phyloP scores from a whole-genome alignment of 805 yeast genomes.

The Zygosaccharomyces gambellarensis region DNA sequence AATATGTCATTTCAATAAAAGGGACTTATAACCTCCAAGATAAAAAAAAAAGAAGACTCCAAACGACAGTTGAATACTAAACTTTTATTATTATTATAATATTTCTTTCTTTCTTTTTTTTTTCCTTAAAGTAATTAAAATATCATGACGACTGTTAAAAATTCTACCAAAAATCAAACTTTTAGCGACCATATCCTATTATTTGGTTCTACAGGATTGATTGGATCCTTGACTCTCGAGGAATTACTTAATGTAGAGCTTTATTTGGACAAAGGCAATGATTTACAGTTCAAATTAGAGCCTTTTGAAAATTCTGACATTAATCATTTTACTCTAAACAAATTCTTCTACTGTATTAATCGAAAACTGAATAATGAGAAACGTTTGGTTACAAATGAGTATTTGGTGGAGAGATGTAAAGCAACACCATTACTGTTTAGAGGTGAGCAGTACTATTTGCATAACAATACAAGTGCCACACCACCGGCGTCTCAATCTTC shows the following conservation, averaged over 20 bases:
- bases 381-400: not conserved
- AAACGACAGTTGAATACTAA: too few species aligned
- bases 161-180: not conserved
- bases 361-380: conserved; percentile 4
- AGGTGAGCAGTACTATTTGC: conserved; percentile 2
- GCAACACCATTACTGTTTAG: conserved; percentile 3
- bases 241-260: conserved; percentile 14
- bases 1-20: not conserved
- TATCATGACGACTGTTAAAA: not conserved
- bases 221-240: conserved; percentile 17
- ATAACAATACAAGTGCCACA: conserved; percentile 4
- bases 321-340: conserved; percentile 7
- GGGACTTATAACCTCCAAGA: not conserved
- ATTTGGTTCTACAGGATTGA: conserved; percentile 26
- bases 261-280: conserved; percentile 5
- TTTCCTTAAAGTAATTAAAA: too few species aligned
- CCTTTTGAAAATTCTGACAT: not conserved
- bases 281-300: conserved; percentile 7
- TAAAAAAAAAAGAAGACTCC: not conserved
- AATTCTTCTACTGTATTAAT: conserved; percentile 10
- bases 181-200: conserved; percentile 14
- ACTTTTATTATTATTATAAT: too few species aligned
- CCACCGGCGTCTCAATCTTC: conserved; percentile 7
- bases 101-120: too few species aligned
- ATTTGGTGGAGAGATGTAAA: conserved; percentile 2